These are phyloP conservation scores for Penicillium argentinense DNA, from an alignment of 495 filamentous ascomycete species.

Conservation along the genomic window DNA sequence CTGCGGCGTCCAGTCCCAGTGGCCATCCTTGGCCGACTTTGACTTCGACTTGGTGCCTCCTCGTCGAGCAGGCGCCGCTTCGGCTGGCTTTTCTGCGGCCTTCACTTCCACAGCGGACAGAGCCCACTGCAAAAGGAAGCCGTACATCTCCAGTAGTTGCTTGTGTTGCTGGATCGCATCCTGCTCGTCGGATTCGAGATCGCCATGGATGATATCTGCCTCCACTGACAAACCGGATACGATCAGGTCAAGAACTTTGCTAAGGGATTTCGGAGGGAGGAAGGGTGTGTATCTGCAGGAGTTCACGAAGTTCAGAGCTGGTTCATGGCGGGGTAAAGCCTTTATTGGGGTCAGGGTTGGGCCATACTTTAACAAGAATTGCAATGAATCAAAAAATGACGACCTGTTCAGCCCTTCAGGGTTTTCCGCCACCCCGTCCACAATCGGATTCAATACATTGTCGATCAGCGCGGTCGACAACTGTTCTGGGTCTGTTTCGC, in stretches of 20 bases:
- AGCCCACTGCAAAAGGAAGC: conserved; percentile 92
- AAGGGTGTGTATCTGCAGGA: conserved; percentile 75
- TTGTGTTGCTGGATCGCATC: conserved; percentile 84
- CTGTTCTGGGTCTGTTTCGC: conserved; percentile 87
- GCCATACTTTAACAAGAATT: conserved; percentile 95
- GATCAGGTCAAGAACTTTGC: conserved; percentile 91
- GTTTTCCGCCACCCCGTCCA: conserved; percentile 88
- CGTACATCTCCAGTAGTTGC: conserved; percentile 88
- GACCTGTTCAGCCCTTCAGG: conserved; percentile 81
- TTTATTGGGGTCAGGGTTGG: conserved; percentile 52
- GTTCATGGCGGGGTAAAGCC: conserved; percentile 37
- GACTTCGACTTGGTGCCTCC: conserved; percentile 78
- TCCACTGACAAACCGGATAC: conserved; percentile 92
- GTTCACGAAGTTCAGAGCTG: conserved; percentile 65
- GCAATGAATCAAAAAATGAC: conserved; percentile 83
- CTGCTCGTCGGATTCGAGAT: conserved; percentile 88
- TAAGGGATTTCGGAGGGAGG: conserved; percentile 76
- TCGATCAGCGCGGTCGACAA: conserved; percentile 76
- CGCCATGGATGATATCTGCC: conserved; percentile 79
- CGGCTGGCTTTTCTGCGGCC: conserved; percentile 80
- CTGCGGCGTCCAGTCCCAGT: conserved; percentile 86
- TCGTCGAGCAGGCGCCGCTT: conserved; percentile 63
- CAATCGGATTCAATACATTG: conserved; percentile 82
- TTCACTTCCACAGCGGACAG: conserved; percentile 91
- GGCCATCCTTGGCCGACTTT: conserved; percentile 69